A percentile compares a stretch with the other conserved stretches of the same genome.
These are phyloP conservation scores for Fagopyrum tataricum DNA, from an alignment of 148 eudicot genomes.

Conservation along the genomic window DNA sequence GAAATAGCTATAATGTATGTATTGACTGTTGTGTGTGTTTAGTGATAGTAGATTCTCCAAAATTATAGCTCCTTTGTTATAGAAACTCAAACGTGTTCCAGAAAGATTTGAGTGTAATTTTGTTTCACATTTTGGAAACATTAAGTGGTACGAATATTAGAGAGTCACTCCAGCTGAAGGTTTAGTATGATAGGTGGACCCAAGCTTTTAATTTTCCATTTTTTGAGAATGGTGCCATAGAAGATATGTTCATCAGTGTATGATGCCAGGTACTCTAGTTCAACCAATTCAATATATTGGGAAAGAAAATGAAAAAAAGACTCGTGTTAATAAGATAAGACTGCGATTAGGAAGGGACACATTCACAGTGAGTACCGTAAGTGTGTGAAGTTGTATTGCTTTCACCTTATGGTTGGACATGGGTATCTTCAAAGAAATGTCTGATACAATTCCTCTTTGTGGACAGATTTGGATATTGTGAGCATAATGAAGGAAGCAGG, in stretches of 20 bases:
- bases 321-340: not conserved
- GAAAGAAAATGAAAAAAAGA: not conserved
- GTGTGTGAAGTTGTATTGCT: not conserved
- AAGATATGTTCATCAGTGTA: not conserved
- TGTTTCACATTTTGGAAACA: not conserved
- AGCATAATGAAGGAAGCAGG: constrained; percentile 67
- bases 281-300: not conserved
- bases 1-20: not conserved
- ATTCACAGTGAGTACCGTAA: not conserved
- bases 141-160: too few relatives aligned
- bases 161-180: too few relatives aligned
- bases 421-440: not conserved
- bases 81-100: not conserved
- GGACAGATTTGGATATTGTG: constrained; percentile 70
- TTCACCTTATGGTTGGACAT: not conserved
- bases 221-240: not conserved
- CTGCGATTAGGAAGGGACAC: not conserved
- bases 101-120: not conserved
- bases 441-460: not conserved
- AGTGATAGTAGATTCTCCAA: not conserved
- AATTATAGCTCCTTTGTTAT: not conserved
- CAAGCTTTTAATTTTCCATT: too few relatives aligned
- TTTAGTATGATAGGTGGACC: not conserved
- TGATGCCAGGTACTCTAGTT: not conserved
- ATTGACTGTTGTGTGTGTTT: not conserved